Conservation (phyloP, 2,329 filamentous ascomycete genomes). For the Epichloe bromicola region DNA sequence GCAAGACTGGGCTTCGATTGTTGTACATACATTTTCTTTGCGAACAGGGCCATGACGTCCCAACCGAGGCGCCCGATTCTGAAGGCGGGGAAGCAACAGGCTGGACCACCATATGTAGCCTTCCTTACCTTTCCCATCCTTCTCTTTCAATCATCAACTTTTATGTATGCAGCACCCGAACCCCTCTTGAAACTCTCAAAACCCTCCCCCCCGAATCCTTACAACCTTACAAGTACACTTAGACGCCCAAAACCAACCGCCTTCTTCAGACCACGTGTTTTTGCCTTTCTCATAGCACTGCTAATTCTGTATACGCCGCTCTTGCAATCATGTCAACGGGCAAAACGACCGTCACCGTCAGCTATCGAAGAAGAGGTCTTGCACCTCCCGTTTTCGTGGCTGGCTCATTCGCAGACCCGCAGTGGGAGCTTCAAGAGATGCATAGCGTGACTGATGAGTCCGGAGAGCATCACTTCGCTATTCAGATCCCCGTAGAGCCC, state of each 20-base stretch:
- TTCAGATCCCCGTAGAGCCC: slow-evolving; percentile 39
- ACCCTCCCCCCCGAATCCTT: no score
- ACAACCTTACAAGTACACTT: no score
- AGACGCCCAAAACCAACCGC: no score
- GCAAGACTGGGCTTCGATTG: no score
- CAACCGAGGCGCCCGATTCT: neutral
- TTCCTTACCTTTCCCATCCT: neutral
- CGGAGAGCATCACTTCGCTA: slow-evolving; percentile 45
- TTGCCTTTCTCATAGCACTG: neutral
- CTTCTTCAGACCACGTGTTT: no score
- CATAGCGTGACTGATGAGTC: slow-evolving; percentile 33
- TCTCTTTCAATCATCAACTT: neutral
- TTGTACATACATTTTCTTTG: no score
- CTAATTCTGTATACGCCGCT: neutral
- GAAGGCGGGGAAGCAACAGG: neutral
- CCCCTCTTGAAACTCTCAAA: no score
- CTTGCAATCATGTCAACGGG: slow-evolving; percentile 9
- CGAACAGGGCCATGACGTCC: neutral
- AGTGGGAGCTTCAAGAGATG: slow-evolving; percentile 60
- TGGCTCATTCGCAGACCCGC: slow-evolving; percentile 52
- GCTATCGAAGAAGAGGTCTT: slow-evolving; percentile 45
- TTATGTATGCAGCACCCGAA: neutral
- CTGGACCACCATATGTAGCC: neutral
- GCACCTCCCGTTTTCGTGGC: slow-evolving; percentile 58
- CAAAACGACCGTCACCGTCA: slow-evolving; percentile 39